Evolutionary conservation across 257 asterid genomes (phyloP).

Genomic region (Fraxinus anomala): DNA sequence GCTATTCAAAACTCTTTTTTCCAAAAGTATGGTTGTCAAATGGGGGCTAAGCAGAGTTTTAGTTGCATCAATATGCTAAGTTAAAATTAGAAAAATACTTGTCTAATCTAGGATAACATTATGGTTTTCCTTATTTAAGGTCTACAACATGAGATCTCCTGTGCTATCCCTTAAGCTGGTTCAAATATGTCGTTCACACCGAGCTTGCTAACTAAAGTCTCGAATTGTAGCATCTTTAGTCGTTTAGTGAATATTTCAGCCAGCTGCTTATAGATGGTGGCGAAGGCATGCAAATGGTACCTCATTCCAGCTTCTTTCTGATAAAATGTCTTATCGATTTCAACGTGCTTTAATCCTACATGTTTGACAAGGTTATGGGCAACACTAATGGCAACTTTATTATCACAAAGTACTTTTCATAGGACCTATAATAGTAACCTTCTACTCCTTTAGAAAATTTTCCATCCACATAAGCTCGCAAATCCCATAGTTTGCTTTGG

Average conservation of each 20-base stretch:
- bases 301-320: neutral
- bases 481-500: neutral
- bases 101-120: neutral
- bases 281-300: neutral
- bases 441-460: neutral
- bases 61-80: neutral
- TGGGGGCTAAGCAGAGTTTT: neutral
- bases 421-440: neutral
- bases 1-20: too few relatives aligned
- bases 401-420: too few relatives aligned
- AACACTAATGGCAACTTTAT: too few relatives aligned
- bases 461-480: neutral
- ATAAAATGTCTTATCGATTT: neutral
- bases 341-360: neutral
- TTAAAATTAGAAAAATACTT: neutral
- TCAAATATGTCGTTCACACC: neutral
- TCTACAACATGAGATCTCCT: neutral
- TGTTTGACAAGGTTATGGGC: neutral
- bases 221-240: neutral
- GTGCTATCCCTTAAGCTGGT: neutral
- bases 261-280: neutral
- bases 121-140: neutral
- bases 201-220: neutral
- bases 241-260: neutral
- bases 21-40: too few relatives aligned